Percentiles rank a stretch among this genome's conserved stretches.
These are phyloP conservation scores for Beauveria rudraprayagi DNA, from an alignment of 2,329 filamentous ascomycete species.

Conservation along the genomic window DNA sequence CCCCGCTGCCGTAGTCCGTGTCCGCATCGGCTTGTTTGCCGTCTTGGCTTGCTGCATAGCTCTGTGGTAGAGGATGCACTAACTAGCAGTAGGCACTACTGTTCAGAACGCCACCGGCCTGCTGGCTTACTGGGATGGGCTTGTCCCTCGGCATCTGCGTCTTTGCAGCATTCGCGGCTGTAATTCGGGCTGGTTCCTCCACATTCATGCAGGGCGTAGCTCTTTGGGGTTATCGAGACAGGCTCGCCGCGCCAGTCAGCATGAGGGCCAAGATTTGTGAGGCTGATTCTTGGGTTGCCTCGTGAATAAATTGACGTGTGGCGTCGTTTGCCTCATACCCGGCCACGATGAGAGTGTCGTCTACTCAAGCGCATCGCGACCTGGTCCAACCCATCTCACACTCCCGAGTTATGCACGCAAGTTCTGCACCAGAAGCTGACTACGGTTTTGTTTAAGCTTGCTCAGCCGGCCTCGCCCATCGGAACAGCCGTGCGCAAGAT, in stretches of 20 bases:
- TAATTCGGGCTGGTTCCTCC: not conserved
- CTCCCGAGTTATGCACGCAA: not conserved
- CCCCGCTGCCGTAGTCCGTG: not conserved
- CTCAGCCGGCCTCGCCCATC: not conserved
- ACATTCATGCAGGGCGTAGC: not conserved
- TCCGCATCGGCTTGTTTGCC: conserved; percentile 7
- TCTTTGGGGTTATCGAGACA: not conserved
- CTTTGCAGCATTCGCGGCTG: not conserved
- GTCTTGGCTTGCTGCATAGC: conserved; percentile 10
- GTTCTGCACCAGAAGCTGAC: not conserved
- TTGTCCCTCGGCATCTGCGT: conserved; percentile 9
- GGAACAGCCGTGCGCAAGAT: not conserved
- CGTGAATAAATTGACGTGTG: not conserved
- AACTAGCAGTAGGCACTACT: not conserved
- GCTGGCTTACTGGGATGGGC: not conserved
- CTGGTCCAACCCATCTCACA: not conserved
- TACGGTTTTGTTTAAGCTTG: conserved; percentile 8
- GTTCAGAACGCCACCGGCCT: conserved; percentile 6
- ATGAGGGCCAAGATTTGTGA: not conserved
- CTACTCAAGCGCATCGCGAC: not conserved
- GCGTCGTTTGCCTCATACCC: not conserved
- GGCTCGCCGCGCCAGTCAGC: not conserved
- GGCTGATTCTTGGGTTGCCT: not conserved
- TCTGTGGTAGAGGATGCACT: not conserved
- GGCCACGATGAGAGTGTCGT: not conserved